Evolutionary conservation across 2,329 filamentous ascomycete species (phyloP).

Genomic region (Ilyonectria destructans): DNA sequence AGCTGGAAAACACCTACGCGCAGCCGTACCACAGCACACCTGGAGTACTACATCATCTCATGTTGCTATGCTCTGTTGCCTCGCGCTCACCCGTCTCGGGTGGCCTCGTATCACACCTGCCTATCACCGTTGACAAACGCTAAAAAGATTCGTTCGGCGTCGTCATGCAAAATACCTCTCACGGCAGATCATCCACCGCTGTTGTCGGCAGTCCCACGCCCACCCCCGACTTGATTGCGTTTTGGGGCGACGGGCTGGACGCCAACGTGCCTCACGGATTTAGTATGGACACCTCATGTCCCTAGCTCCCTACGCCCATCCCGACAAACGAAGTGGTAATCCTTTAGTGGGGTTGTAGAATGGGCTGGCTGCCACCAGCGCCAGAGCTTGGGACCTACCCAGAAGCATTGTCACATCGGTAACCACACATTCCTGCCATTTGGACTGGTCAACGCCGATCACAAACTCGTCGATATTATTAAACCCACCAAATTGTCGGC

Average conservation of each 20-base stretch:
- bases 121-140: conserved; percentile 36
- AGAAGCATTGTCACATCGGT: conserved; percentile 24
- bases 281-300: conserved; percentile 7
- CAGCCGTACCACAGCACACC: conserved; percentile 15
- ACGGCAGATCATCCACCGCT: conserved; percentile 21
- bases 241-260: conserved; percentile 12
- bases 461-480: conserved; percentile 26
- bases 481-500: conserved; percentile 4
- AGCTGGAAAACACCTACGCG: conserved; percentile 28
- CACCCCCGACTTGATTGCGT: conserved; percentile 16
- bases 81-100: conserved; percentile 23
- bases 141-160: conserved; percentile 17
- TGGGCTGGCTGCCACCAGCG: conserved; percentile 21
- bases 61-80: conserved; percentile 18
- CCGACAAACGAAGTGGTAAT: conserved; percentile 13
- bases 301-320: conserved; percentile 14
- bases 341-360: conserved; percentile 28
- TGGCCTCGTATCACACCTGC: conserved; percentile 35
- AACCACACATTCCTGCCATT: conserved; percentile 13
- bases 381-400: conserved; percentile 8
- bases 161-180: conserved; percentile 33
- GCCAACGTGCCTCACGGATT: conserved; percentile 17
- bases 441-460: conserved; percentile 29
- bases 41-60: conserved; percentile 29
- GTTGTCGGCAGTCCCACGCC: neutral